Evolutionary conservation across 2,329 filamentous ascomycete genomes (phyloP).

Genomic region (Penicillium palitans): DNA sequence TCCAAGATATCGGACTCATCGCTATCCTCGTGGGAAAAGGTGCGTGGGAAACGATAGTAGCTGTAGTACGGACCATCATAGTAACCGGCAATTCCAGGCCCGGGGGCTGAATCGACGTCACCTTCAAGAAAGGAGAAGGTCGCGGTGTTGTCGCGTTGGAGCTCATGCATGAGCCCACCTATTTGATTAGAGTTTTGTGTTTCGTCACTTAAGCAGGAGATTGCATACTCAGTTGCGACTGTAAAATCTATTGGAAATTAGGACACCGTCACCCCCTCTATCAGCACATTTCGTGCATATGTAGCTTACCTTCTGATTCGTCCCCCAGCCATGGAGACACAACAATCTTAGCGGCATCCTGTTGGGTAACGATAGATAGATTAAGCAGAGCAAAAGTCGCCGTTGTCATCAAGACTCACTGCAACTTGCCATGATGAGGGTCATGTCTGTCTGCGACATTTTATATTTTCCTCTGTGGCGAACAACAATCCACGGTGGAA

Average conservation of each 20-base stretch:
- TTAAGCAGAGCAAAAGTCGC: conserved; percentile 1
- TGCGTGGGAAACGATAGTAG: conserved; percentile 34
- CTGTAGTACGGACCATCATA: conserved; percentile 37
- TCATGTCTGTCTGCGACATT: background rate
- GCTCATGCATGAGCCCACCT: conserved; percentile 30
- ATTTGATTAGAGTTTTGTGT: conserved; percentile 5
- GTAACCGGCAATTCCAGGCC: conserved; percentile 32
- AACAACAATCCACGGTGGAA: background rate
- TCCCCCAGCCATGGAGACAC: conserved; percentile 39
- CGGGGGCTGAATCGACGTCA: conserved; percentile 30
- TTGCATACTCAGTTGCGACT: conserved; percentile 29
- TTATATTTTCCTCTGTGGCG: conserved; percentile 1
- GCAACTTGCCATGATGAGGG: background rate
- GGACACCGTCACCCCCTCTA: background rate
- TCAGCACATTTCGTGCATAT: background rate
- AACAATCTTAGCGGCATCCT: conserved; percentile 33
- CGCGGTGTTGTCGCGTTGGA: conserved; percentile 31
- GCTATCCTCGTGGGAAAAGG: conserved; percentile 22
- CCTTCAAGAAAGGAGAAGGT: conserved; percentile 35
- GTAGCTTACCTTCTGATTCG: conserved; percentile 29
- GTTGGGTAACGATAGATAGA: background rate
- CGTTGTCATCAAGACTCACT: conserved; percentile 1
- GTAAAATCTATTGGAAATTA: conserved; percentile 28
- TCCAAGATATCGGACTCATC: conserved; percentile 26
- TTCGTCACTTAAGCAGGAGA: background rate